These are phyloP conservation scores for Berkeleyomyces rouxiae DNA, from an alignment of 2,329 filamentous ascomycete species.

Conservation along the genomic window DNA sequence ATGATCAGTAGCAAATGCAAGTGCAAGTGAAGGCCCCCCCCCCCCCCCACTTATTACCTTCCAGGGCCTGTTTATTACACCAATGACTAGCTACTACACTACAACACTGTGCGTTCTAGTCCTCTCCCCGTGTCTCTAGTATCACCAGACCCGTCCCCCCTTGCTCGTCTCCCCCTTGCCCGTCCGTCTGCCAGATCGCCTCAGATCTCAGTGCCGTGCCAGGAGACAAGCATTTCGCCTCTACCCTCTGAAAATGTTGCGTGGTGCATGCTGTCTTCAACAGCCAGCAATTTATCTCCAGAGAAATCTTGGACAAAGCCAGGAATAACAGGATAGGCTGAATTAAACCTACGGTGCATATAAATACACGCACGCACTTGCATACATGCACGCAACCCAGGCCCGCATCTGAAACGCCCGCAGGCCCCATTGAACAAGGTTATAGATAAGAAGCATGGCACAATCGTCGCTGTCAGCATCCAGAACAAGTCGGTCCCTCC, in stretches of 20 bases:
- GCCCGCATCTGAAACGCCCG: not conserved
- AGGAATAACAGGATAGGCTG: not conserved
- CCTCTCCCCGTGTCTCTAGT: not conserved
- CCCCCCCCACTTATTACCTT: not conserved
- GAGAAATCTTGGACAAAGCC: too few species aligned
- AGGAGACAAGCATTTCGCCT: not conserved
- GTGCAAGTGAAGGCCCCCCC: not conserved
- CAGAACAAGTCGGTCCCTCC: not conserved
- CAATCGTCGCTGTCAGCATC: too few species aligned
- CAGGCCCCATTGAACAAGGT: not conserved
- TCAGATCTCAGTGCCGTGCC: not conserved
- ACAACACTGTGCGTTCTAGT: not conserved
- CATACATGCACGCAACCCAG: not conserved
- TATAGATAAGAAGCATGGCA: not conserved
- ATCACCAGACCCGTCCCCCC: too few species aligned
- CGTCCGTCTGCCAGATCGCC: not conserved
- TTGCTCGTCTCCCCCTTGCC: not conserved
- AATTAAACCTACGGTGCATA: too few species aligned
- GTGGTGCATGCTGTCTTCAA: not conserved
- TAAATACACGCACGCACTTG: too few species aligned
- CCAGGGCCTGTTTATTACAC: not conserved
- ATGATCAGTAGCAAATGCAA: not conserved
- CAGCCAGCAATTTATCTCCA: not conserved
- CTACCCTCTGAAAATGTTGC: not conserved
- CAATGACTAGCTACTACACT: not conserved